Base-by-base conservation (phyloP, 202 grass and related monocot species). In the Elaeis oleifera region DNA sequence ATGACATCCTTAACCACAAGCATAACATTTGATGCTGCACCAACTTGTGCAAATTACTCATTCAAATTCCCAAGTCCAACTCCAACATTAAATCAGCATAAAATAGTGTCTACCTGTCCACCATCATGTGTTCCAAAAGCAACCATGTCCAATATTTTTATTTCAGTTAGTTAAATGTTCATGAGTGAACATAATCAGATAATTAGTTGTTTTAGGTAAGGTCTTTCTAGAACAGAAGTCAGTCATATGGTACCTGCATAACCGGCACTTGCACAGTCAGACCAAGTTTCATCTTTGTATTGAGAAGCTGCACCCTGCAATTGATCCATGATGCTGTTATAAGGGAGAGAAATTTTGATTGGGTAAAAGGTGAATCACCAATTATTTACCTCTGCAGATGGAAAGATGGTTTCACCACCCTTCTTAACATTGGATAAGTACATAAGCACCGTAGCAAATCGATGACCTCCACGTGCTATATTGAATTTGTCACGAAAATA, bases 351-450 rank as follows among this genome's bases (percentile, higher is more conserved):
- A 0, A 3, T 13, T 3, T 44, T 9, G 36, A 44, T 13, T 14
- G 36, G 36, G 11, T 13, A 44, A 9, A 44, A 44, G 32, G 8
- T 44, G 11, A 44, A 11, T 44, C 36, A 13, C 1, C 36, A 44
- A 44, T 14, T 44, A 44, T 44, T 67, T 51, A 90, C 88, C 77
- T 79, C 59, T 6, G 80, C 53, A 60, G 60, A 62, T 18, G 83
- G 88, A 39, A 90, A 90, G 64, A 90, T 21, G 7, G 83, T 90
- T 74, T 86, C 83, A 28, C 80, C 83, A 23, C 80, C 88, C 64
- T 78, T 83, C 67, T 72, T 20, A 32, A 86, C 79, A 48, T 68
- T 18, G 50, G 83, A 86, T 7, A 84, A 62, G 66, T 86, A 86
- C 80, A 84, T 81, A 44, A 86, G 71, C 16, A 90, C 74, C 29